Conservation (phyloP, 352 stramenopile genomes). For the Phytophthora tentaculata region DNA sequence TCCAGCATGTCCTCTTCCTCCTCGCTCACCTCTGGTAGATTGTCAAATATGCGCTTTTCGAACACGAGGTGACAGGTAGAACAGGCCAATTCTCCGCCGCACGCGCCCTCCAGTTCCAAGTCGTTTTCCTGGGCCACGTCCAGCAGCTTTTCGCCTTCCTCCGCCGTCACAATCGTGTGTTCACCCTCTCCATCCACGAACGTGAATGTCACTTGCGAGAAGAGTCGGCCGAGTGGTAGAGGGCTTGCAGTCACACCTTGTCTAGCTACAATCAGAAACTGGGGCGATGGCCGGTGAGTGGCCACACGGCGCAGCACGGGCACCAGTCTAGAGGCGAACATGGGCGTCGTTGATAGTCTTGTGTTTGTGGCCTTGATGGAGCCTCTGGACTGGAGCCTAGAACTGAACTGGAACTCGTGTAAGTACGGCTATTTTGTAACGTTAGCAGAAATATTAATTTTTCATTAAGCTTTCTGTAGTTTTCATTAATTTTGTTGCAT, state of each 20-base stretch:
- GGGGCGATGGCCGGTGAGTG: constrained; percentile 9
- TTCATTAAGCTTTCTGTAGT: too few species aligned
- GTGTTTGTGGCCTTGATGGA: not conserved
- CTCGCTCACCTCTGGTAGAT: constrained; percentile 88
- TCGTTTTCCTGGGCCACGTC: constrained; percentile 94
- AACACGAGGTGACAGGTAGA: constrained; percentile 95
- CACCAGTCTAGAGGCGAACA: constrained; percentile 19
- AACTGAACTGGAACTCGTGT: not conserved
- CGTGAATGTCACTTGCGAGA: constrained; percentile 71
- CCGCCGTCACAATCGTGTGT: constrained; percentile 69
- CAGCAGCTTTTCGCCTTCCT: constrained; percentile 80
- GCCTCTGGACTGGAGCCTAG: not conserved
- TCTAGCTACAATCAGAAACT: not conserved
- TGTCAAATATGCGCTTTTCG: constrained; percentile 88
- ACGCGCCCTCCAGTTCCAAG: constrained; percentile 94
- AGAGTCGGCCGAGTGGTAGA: constrained; percentile 7
- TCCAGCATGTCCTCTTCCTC: constrained; percentile 97
- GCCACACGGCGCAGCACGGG: constrained; percentile 12
- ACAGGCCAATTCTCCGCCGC: constrained; percentile 93
- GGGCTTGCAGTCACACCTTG: not conserved
- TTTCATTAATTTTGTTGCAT: too few species aligned
- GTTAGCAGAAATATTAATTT: too few species aligned
- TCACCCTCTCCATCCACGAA: constrained; percentile 87
- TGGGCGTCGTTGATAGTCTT: not conserved
- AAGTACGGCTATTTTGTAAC: too few species aligned